Evolutionary conservation across 2,329 filamentous ascomycete species (phyloP), one percentile per base, ranked within the genome.

Genomic region (Xylogone sp.): DNA sequence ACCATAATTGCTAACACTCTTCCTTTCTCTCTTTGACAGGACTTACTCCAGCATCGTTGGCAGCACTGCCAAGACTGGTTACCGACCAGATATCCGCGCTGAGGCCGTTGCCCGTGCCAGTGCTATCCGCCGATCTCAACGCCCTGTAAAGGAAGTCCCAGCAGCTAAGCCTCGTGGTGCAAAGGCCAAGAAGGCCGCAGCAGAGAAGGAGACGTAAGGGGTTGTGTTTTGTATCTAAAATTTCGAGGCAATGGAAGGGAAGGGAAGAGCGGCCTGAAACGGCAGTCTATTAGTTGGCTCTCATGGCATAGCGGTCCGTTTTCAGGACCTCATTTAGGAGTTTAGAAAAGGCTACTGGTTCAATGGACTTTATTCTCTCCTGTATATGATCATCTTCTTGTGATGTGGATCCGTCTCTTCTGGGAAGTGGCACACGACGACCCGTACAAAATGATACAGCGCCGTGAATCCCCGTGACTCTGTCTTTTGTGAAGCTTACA

Each of bases 41-140:
- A 87, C 88, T 77, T 97, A 92, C 86, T 89, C 88, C 79, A 81
- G 82, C 66, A 84, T 97, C 71, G 91, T 91, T 76, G 87, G 83
- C 79, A 78, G 80, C 71, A 84, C 86, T 65, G 87, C 90, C 73
- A 91, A 90, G 84, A 81, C 82, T 71, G 83, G 86, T 69, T 99
- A 97, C 87, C 89, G 88, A 65, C 67, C 81, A 66, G 88, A 93
- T 71, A 81, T 92, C 74, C 87, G 87, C 64, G 75, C 82, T 68
- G 79, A 79, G 67, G 92, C 93, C 65, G 86, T 97, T 68, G 79
- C 90, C 74, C 90, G 94, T 69, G 90, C 88, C 69, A 91, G 86
- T 67, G 90, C 91, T 67, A 82, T 96, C 78, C 88, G 86, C 73
- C 79, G 80, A 68, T 84, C 87, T 65, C 88, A 95, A 83, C 81